Evolutionary conservation across 345 rosid species (phyloP).

Genomic region (Salix suchowensis): DNA sequence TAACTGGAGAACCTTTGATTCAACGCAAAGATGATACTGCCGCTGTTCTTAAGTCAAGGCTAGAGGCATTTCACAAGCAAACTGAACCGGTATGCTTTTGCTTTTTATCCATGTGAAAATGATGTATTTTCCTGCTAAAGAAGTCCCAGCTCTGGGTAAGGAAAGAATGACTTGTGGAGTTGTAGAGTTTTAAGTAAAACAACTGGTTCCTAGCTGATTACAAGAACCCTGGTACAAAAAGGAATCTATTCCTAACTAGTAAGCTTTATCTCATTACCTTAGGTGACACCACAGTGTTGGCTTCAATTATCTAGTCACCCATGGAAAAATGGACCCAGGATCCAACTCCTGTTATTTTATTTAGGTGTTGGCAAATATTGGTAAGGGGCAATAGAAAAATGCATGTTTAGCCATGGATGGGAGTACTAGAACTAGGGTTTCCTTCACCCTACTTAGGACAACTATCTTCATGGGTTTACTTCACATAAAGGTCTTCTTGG

Average conservation of each 20-base stretch:
- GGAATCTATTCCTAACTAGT: no score
- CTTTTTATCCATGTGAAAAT: neutral
- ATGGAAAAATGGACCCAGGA: neutral
- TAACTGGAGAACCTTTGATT: slow-evolving; percentile 82
- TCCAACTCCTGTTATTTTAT: neutral
- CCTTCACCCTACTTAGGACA: neutral
- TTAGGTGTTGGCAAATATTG: neutral
- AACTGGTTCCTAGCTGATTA: no score
- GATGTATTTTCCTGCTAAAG: neutral
- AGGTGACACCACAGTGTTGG: neutral
- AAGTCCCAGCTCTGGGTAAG: neutral
- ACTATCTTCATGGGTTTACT: neutral
- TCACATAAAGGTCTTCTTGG: neutral
- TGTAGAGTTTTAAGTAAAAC: no score
- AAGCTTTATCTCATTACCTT: neutral
- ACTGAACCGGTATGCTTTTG: slow-evolving; percentile 65
- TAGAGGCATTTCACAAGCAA: slow-evolving; percentile 84
- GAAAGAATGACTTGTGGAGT: no score
- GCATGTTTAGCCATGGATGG: neutral
- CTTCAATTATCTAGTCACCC: neutral
- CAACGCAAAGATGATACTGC: slow-evolving; percentile 92
- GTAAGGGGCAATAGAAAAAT: neutral
- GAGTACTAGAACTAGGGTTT: neutral
- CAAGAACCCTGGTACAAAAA: no score
- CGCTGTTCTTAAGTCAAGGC: slow-evolving; percentile 82